Evolutionary conservation across 1,284 basidiomycete genomes (phyloP), one percentile per base, ranked within the genome.

Genomic region (Peniophora sp.): DNA sequence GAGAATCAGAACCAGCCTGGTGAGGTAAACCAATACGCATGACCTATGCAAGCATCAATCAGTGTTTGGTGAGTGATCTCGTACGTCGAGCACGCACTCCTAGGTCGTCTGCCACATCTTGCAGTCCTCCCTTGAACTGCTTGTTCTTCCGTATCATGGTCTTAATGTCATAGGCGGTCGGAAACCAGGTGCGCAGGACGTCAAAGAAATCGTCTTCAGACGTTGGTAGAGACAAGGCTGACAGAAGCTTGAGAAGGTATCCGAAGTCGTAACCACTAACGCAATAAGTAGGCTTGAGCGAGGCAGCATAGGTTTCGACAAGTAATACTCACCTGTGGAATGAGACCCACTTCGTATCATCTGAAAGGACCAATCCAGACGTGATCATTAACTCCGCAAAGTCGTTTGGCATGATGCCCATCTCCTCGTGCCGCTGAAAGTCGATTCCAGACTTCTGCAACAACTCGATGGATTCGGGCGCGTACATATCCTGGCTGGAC

Each of bases 301-400:
- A 46, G 17, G 34, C 25, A 45, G 45, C 39, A n/a, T 44, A 9
- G 6, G 34, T 20, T n/a, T 22, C 11, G 36, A 53, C 41, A 48
- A 36, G 46, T 17, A n/a, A 27, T 14, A n/a, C 87, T 65, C 62
- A 92, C 92, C 92, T 94, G 67, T 98, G 97, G 68, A 98, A 99
- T 19, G 93, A 95, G 63, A 99, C 88, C 97, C 97, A 99, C 69
- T 82, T 95, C 47, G 92, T 89, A 52, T 97, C 92, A 49, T 89
- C 85, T 47, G 88, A 78, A 55, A 99, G 69, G 12, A 97, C 97
- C 56, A 99, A 72, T 0, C 96, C 96, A 8, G 91, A 95, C 12
- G 96, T 97, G 59, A 98, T 97, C 71, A 99, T 83, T 36, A 98
- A 75, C 71, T 98, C 97, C 47, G 96, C 97, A 71, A 99, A 99